Percentiles rank a stretch among this genome's conserved stretches.
These are phyloP conservation scores for Boletus tomentosulus DNA, from an alignment of 768 basidiomycete species.

Conservation along the genomic window DNA sequence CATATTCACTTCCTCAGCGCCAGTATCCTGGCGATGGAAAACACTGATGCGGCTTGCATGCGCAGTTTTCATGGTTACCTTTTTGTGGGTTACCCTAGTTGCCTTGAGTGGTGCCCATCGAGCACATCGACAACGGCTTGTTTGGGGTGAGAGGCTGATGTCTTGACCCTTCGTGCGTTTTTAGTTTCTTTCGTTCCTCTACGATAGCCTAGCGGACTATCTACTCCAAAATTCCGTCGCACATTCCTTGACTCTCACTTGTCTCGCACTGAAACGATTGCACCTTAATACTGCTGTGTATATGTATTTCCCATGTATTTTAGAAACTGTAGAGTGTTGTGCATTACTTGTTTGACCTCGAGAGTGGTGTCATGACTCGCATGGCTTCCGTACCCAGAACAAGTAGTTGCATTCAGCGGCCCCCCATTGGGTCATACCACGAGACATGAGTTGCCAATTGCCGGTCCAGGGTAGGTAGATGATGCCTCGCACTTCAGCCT, in stretches of 20 bases:
- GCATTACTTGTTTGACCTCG: not conserved
- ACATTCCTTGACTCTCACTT: not conserved
- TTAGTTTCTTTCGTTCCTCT: not conserved
- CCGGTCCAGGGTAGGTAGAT: slow-evolving; percentile 70
- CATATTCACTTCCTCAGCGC: slow-evolving; percentile 69
- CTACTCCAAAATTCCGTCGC: not conserved
- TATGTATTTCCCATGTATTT: slow-evolving; percentile 18
- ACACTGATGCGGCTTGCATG: slow-evolving; percentile 58
- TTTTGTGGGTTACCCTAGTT: slow-evolving; percentile 57
- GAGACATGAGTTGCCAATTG: slow-evolving; percentile 65
- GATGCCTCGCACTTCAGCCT: slow-evolving; percentile 79
- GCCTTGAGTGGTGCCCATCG: slow-evolving; percentile 63
- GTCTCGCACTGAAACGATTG: not conserved
- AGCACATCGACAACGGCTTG: slow-evolving; percentile 68
- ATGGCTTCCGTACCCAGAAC: slow-evolving; percentile 82
- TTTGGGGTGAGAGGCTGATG: slow-evolving; percentile 79
- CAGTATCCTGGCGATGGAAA: slow-evolving; percentile 73
- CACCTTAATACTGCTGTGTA: slow-evolving; percentile 1
- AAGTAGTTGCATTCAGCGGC: slow-evolving; percentile 71
- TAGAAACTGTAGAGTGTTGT: slow-evolving; percentile 2
- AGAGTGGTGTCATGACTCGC: slow-evolving; percentile 3
- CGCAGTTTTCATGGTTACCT: slow-evolving; percentile 50
- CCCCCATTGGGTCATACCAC: slow-evolving; percentile 42
- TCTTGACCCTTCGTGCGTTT: slow-evolving; percentile 37
- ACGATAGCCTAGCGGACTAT: not conserved